Evolutionary conservation across 2,329 filamentous ascomycete species (phyloP), one percentile per base, ranked within the genome.

Genomic region (Paracorniculantispora psalliotae): DNA sequence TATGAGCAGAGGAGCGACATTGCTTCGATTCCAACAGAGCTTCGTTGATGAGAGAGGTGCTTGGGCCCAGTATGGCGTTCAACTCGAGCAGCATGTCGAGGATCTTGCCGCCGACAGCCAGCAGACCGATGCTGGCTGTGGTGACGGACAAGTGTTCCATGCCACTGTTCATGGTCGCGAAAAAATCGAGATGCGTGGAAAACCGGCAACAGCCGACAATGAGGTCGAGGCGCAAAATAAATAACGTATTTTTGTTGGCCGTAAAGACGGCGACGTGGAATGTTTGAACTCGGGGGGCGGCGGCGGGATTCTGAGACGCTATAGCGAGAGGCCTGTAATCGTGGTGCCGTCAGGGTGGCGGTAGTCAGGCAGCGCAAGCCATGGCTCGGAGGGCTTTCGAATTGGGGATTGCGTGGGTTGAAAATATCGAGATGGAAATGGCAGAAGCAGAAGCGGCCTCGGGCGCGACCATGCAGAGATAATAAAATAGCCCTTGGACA

Each of bases 91-190:
- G 67, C 13, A 65, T 65, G 61, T 74, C 72, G 63, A 71, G 70
- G 41, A 67, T 64, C 43, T 67, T 68, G 61, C 68, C 68, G 60
- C 70, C 68, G 41, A 73, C 71, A 43, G 71, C 70, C 50, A 74
- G 61, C 57, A 74, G 68, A 66, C 72, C 72, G 44, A 69, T 66
- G 60, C 73, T 70, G 69, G 72, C 72, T 13, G 71, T 69, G n/a
- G 69, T 68, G 52, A 72, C 70, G 49, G 70, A 68, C 51, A 74
- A 67, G 59, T 66, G 63, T 62, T 70, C 67, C 59, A 63, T 61
- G 37, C 46, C 44, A 9, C 44, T 39, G n/a, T 57, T 49, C 54
- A 57, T 57, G 2, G 43, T 57, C 15, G 43, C 7, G 19, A 47
- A n/a, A n/a, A 43, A 48, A 2, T 19, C 43, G 33, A 43, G 21